Base-by-base conservation (phyloP, 2,329 filamentous ascomycete species). In the Ophiostoma sp. region DNA sequence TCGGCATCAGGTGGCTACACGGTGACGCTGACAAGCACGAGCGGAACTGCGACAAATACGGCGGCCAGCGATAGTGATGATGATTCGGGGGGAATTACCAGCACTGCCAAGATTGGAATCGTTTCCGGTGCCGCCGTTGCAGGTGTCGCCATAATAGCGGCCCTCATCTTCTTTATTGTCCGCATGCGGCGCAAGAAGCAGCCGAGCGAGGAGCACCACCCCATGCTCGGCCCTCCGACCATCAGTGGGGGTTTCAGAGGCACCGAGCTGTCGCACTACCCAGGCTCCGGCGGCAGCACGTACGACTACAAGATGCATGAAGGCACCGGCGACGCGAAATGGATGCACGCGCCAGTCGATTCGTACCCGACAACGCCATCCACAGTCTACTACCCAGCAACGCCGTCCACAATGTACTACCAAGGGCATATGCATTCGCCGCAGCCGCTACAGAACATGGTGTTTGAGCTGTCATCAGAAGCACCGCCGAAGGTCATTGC, bases 151-250 rank as follows among this genome's bases (percentile, higher is more conserved):
- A 66, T 75, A 41, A 3, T 75, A 3, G 73, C 72, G 3, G 72
- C 67, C 0, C 69, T 66, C 0, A 38, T 74, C 1, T 67, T 70
- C 6, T 73, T 74, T 69, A 69, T 75, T 12, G 40, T 76, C 9
- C 74, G 74, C 8, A 70, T 72, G 60, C 70, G 74, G 42, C 72
- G 71, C 62, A 71, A 67, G 40, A 73, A 70, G 41, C 65, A 69
- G 12, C 5, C n/a, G 4, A 45, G 12, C 65, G 75, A 76, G 40
- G 75, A 78, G 68, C 73, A 73, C 40, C 75, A 74, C 45, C 75
- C 74, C 6, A 76, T 77, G 74, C 72, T 76, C 14, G 47, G 36
- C 65, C 27, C 27, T 27, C 27, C 27, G 60, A 42, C 16, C 60
- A 55, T 4, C 27, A 1, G 38, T 36, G 11, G 66, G 60, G 72